Base-by-base conservation (phyloP, 345 rosid genomes). In the Clausena lansium region DNA sequence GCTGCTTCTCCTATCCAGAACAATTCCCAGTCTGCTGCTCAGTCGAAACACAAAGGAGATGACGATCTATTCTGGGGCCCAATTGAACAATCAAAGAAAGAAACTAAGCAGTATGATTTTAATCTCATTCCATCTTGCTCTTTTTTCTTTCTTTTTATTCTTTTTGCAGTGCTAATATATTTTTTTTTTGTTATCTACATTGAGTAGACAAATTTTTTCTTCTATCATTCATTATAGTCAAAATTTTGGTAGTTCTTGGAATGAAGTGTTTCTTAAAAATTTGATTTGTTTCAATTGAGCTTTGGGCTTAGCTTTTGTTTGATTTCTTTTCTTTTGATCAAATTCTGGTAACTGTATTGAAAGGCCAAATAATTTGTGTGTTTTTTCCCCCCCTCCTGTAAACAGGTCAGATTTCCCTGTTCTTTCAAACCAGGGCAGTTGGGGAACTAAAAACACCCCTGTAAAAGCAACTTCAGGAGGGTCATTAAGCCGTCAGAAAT, bases 21-120 rank as follows among this genome's bases (percentile, higher is more conserved):
- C 13, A 88, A 86, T 76, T 90, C 92, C 28, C 88, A 79, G 45
- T 50, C 91, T 78, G 78, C 91, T 80, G 75, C 86, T 69, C 92
- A 88, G 76, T 85, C 88, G 58, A 96, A 90, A 79, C 54, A 83
- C 71, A 89, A 85, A 80, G 98, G 80, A 71, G 98, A 96, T 68
- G 99, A 92, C 73, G 98, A 96, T 81, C 88, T 96, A 50, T 96
- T 96, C 82, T 96, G 98, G 98, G 99, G 99, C 54, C 98, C 99
- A 17, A 27, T 85, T 77, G 98, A 91, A 79, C 97, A 90, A 66
- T 87, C 93, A 59, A 89, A 85, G 84, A 93, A 88, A 80, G 97
- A 90, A 68, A 59, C 89, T 36, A 93, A 91, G 79, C 91, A 86
- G 99, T 95, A 91, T 39, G 93, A 66, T 74, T 39, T 69, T 73